Conservation (phyloP, 495 filamentous ascomycete species). For the Jackrogersella minutella region DNA sequence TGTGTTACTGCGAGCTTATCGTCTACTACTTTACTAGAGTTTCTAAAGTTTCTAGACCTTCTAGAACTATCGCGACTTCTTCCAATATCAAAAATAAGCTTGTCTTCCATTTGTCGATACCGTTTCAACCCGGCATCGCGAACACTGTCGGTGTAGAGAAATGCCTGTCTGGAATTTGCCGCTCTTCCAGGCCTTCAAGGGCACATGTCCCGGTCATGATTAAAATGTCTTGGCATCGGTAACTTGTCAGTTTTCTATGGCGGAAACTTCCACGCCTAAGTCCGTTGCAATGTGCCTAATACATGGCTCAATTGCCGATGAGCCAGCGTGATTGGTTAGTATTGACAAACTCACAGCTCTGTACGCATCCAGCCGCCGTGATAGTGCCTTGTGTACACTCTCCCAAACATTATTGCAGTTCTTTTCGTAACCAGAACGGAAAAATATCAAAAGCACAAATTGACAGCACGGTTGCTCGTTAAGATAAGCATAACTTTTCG, state of each 20-base stretch:
- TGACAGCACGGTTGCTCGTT: not conserved
- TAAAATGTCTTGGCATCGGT: constrained; percentile 34
- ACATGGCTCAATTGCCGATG: constrained; percentile 32
- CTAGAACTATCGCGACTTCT: constrained; percentile 34
- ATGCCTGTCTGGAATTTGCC: constrained; percentile 19
- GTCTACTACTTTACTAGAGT: not conserved
- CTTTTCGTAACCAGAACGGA: constrained; percentile 5
- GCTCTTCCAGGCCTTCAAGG: constrained; percentile 15
- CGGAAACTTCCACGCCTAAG: constrained; percentile 35
- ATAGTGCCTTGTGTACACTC: constrained; percentile 17
- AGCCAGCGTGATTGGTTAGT: constrained; percentile 17
- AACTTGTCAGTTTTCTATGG: constrained; percentile 20
- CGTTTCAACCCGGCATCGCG: constrained; percentile 9
- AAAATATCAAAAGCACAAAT: not conserved
- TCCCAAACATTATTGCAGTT: constrained; percentile 12
- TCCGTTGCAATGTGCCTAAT: constrained; percentile 38
- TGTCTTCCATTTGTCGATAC: constrained; percentile 10
- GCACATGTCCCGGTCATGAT: constrained; percentile 25
- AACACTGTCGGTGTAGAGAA: constrained; percentile 1
- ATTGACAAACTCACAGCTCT: constrained; percentile 8
- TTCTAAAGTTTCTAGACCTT: constrained; percentile 39
- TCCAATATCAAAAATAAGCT: constrained; percentile 22
- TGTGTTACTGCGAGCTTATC: not conserved
- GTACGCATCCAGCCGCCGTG: constrained; percentile 32
- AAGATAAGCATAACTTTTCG: constrained; percentile 3